phyloP scores from a whole-genome alignment of 2,329 filamentous ascomycete genomes.

The Mycosphaerella sp. region DNA sequence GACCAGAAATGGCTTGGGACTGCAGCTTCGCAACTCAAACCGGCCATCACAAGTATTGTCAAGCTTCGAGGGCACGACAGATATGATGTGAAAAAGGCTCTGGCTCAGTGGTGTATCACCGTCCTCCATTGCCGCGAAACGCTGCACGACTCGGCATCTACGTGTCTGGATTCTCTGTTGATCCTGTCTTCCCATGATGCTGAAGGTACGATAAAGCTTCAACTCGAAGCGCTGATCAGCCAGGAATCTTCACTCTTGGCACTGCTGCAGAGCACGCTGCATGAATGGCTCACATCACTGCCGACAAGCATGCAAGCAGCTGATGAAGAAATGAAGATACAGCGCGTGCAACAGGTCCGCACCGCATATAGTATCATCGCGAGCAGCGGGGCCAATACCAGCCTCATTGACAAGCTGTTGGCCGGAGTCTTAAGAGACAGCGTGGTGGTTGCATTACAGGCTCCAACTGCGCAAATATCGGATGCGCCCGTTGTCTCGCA shows the following conservation, averaged over 20 bases:
- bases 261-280: conserved; percentile 61
- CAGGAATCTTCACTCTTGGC: conserved; percentile 58
- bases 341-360: conserved; percentile 68
- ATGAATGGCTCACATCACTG: conserved; percentile 75
- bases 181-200: conserved; percentile 54
- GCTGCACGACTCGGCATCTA: conserved; percentile 59
- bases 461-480: conserved; percentile 12
- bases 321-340: conserved; percentile 70
- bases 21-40: conserved; percentile 72
- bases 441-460: conserved; percentile 47
- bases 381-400: conserved; percentile 57
- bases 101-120: conserved; percentile 65
- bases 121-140: conserved; percentile 71
- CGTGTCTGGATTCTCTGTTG: conserved; percentile 77
- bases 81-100: conserved; percentile 58
- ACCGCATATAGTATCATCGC: conserved; percentile 63
- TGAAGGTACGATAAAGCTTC: conserved; percentile 30
- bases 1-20: conserved; percentile 63
- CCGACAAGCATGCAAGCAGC: conserved; percentile 75
- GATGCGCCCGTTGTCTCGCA: conserved; percentile 10
- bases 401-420: conserved; percentile 61
- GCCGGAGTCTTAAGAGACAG: conserved; percentile 68
- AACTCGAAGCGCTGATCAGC: conserved; percentile 54
- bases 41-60: conserved; percentile 71
- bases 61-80: conserved; percentile 67